A percentile compares a stretch with the other conserved stretches of the same genome.
These are phyloP conservation scores for Articulospora tetracladia DNA, from an alignment of 495 filamentous ascomycete genomes.

Conservation along the genomic window DNA sequence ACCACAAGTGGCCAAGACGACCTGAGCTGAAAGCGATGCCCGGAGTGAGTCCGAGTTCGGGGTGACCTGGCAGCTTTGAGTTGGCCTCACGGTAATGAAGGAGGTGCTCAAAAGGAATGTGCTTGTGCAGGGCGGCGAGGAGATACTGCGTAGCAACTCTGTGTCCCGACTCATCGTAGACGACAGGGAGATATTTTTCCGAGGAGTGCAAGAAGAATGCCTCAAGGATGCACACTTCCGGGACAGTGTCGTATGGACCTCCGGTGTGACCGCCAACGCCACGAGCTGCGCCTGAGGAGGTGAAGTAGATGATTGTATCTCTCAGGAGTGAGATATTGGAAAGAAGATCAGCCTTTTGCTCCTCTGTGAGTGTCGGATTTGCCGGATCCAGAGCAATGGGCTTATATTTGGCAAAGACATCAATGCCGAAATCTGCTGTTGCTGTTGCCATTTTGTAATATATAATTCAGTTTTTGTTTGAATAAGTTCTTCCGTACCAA, in stretches of 20 bases:
- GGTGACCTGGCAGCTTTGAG: slow-evolving; percentile 20
- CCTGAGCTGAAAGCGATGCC: slow-evolving; percentile 21
- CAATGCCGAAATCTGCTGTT: slow-evolving; percentile 22
- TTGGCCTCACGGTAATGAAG: slow-evolving; percentile 23
- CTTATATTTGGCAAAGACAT: slow-evolving; percentile 21
- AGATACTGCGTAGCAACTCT: slow-evolving; percentile 22
- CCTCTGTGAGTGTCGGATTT: slow-evolving; percentile 15
- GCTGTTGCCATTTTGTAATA: slow-evolving; percentile 15
- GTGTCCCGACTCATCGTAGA: slow-evolving; percentile 21
- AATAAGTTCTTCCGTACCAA: too few relatives aligned
- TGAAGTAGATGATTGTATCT: slow-evolving; percentile 22
- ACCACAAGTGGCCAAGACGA: slow-evolving; percentile 20
- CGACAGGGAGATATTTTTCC: slow-evolving; percentile 15
- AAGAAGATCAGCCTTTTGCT: slow-evolving; percentile 19
- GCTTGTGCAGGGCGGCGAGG: slow-evolving; percentile 14
- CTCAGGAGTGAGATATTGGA: slow-evolving; percentile 19
- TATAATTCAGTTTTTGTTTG: too few relatives aligned
- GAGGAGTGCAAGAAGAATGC: slow-evolving; percentile 15
- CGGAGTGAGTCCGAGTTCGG: slow-evolving; percentile 22
- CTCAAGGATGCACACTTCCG: slow-evolving; percentile 22
- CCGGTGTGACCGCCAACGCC: slow-evolving; percentile 21
- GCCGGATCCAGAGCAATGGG: slow-evolving; percentile 14
- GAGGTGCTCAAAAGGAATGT: slow-evolving; percentile 21
- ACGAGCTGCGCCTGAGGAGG: slow-evolving; percentile 15
- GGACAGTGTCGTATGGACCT: slow-evolving; percentile 19